phyloP scores from a whole-genome alignment of 345 rosid species.

The Noccaea bulbosa region DNA sequence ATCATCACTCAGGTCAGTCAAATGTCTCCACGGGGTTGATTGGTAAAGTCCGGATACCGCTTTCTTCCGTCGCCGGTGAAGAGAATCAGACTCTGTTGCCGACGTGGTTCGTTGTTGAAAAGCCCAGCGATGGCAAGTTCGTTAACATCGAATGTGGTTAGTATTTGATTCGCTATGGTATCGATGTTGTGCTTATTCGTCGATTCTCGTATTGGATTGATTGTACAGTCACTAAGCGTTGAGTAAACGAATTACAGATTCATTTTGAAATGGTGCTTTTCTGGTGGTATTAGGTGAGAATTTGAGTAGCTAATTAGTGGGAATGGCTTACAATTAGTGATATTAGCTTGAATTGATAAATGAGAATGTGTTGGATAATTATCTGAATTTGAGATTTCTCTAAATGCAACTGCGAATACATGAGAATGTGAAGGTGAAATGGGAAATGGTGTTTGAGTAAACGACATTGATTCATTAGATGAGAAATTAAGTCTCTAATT shows the following conservation, averaged over 20 bases:
- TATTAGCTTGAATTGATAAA: neutral
- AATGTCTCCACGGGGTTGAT: conserved; percentile 49
- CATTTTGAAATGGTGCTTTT: neutral
- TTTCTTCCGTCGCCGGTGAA: conserved; percentile 52
- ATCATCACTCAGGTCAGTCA: conserved; percentile 41
- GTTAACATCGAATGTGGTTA: conserved; percentile 61
- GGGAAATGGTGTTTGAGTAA: neutral
- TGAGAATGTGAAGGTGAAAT: conserved; percentile 3
- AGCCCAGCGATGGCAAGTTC: conserved; percentile 52
- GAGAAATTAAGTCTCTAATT: neutral
- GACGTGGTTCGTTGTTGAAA: conserved; percentile 71
- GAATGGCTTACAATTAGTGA: conserved; percentile 11
- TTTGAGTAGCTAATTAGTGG: neutral
- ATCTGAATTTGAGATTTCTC: neutral
- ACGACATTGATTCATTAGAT: neutral
- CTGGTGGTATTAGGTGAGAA: neutral
- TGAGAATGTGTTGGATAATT: neutral
- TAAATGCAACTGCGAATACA: neutral
- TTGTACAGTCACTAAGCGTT: neutral
- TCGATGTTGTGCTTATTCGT: neutral
- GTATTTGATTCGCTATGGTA: conserved; percentile 28
- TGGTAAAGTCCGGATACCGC: conserved; percentile 64
- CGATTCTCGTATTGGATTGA: neutral
- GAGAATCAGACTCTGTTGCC: conserved; percentile 70
- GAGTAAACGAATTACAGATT: neutral